A percentile compares a stretch with the other conserved stretches of the same genome.
Evolutionary conservation across 179 eudicot species (phyloP).

Genomic region (Beta macrorhiza): DNA sequence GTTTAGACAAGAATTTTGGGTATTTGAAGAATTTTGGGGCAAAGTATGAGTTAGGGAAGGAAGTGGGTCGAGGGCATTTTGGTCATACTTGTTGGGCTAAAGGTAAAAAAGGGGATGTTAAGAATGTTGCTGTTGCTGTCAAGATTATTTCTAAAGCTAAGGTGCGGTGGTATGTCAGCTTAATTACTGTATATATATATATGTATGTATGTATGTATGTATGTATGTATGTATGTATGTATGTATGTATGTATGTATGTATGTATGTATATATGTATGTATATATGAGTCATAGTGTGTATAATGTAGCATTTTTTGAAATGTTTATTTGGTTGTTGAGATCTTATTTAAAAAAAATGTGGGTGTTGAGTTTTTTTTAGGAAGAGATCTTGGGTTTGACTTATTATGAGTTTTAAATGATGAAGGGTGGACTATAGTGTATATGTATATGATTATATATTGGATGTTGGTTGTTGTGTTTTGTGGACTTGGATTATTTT

Average conservation of each 20-base stretch:
- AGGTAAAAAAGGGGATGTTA: slow-evolving; percentile 75
- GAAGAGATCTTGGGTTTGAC: background rate
- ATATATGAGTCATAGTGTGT: background rate
- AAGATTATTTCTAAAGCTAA: slow-evolving; percentile 95
- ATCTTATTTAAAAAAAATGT: background rate
- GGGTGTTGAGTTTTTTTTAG: background rate
- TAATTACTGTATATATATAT: background rate
- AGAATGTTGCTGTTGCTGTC: slow-evolving; percentile 71
- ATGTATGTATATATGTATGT: background rate
- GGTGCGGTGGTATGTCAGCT: slow-evolving; percentile 55
- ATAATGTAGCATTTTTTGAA: background rate
- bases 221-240: background rate
- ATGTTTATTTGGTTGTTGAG: background rate
- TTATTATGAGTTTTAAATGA: background rate
- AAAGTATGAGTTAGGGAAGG: slow-evolving; percentile 86
- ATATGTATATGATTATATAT: background rate
- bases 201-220: background rate
- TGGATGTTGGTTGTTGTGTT: background rate
- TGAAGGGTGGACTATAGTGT: background rate
- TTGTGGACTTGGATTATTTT: too few relatives aligned
- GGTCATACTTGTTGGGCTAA: slow-evolving; percentile 94
- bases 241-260: background rate
- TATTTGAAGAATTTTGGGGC: slow-evolving; percentile 60
- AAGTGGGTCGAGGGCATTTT: slow-evolving; percentile 96
- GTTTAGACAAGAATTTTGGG: slow-evolving; percentile 81